These are phyloP conservation scores for Halophytophthora polymorphica DNA, from an alignment of 352 stramenopile species.

Conservation along the genomic window DNA sequence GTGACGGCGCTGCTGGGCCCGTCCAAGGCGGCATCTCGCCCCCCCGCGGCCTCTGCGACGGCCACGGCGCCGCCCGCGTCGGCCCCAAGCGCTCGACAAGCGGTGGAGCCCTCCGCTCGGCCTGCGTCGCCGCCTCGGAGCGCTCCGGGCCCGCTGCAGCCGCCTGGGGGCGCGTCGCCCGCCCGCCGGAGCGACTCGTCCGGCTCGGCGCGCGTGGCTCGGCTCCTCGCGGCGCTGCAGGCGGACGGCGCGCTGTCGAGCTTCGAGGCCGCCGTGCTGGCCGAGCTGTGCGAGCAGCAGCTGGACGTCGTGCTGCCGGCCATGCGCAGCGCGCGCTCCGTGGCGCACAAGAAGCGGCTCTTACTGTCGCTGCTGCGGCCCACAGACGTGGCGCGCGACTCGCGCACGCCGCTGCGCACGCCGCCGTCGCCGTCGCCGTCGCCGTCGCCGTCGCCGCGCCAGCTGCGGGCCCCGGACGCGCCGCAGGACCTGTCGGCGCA, in stretches of 20 bases:
- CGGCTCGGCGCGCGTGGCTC: constrained; percentile 19
- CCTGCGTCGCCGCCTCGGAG: too few relatives aligned
- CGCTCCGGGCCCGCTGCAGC: too few relatives aligned
- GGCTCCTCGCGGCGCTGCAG: constrained; percentile 33
- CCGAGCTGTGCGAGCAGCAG: constrained; percentile 44
- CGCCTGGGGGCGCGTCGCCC: too few relatives aligned
- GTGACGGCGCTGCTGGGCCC: constrained; percentile 24
- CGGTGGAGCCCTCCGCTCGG: too few relatives aligned
- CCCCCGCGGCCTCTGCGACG: neutral
- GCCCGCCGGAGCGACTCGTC: neutral
- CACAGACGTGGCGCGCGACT: neutral
- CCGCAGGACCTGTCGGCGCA: too few relatives aligned
- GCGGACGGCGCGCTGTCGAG: constrained; percentile 37
- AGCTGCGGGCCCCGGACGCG: too few relatives aligned
- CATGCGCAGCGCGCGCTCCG: constrained; percentile 23
- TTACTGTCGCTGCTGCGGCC: constrained; percentile 16
- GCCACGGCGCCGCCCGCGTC: neutral
- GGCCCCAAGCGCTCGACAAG: too few relatives aligned
- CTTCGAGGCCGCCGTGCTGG: constrained; percentile 46
- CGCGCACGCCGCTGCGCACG: neutral
- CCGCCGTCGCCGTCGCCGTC: too few relatives aligned
- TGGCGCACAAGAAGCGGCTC: constrained; percentile 52
- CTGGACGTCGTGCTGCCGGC: constrained; percentile 28
- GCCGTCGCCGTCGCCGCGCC: too few relatives aligned
- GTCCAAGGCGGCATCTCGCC: neutral